phyloP scores from a whole-genome alignment of 805 yeast genomes.

The Ogataea allantospora region DNA sequence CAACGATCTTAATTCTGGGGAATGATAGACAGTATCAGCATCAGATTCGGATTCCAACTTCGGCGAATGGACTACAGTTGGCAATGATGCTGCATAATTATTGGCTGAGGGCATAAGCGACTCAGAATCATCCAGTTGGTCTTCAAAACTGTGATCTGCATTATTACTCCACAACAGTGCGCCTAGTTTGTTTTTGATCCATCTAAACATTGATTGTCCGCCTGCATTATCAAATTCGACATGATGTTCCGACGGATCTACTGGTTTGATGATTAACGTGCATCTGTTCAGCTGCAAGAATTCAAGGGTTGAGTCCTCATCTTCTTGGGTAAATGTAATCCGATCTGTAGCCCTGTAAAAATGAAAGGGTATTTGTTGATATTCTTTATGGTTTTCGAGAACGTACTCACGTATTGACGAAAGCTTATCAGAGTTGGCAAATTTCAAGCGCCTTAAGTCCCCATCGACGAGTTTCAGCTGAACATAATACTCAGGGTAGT shows the following conservation, averaged over 20 bases:
- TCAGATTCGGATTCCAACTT: constrained; percentile 20
- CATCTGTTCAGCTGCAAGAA: constrained; percentile 64
- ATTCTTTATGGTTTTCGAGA: constrained; percentile 46
- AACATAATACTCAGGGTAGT: constrained; percentile 43
- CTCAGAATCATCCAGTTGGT: not conserved
- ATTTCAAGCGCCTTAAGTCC: constrained; percentile 49
- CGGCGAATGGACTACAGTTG: constrained; percentile 6
- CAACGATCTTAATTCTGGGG: constrained; percentile 24
- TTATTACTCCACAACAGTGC: constrained; percentile 10
- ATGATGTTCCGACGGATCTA: constrained; percentile 28
- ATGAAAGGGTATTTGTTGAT: constrained; percentile 47
- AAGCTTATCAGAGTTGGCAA: constrained; percentile 45
- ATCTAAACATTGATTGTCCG: constrained; percentile 19
- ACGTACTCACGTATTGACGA: constrained; percentile 62
- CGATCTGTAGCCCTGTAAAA: constrained; percentile 58
- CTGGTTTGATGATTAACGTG: constrained; percentile 69
- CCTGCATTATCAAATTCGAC: constrained; percentile 11
- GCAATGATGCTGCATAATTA: not conserved
- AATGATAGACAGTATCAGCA: constrained; percentile 26
- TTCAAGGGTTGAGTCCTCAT: constrained; percentile 53
- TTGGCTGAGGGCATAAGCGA: not conserved
- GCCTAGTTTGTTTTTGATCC: constrained; percentile 28
- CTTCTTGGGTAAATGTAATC: constrained; percentile 57
- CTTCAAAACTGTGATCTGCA: not conserved
- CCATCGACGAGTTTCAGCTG: constrained; percentile 68